Base-by-base conservation (phyloP, 352 stramenopile genomes). In the Phytophthora melonis region DNA sequence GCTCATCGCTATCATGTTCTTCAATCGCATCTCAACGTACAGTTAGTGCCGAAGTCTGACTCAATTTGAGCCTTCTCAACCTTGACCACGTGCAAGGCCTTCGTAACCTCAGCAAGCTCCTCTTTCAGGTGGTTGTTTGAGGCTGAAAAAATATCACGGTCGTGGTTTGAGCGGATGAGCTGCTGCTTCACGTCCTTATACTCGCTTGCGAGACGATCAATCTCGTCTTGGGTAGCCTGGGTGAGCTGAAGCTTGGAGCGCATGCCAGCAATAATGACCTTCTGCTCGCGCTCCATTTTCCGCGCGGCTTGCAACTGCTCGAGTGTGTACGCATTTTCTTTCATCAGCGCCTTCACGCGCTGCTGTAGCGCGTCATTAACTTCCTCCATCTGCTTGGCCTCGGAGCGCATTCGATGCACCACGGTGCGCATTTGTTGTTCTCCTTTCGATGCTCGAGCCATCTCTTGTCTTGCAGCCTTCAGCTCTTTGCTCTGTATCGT, bases 81-180 rank as follows among this genome's bases (percentile, higher is more conserved):
- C 63, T 90, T 88, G 13, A 81, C 70, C 32, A 86, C 70, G 23
- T 92, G 87, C 27, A 94, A 68, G 25, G 81, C 77, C 68, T 88
- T 90, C n/a, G 74, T 87, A 36, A 93, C 82, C 62, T 93, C 75
- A 13, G 74, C 75, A 19, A 93, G 72, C 55, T 92, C 84, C 58
- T 94, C 86, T n/a, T 91, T 93, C 10, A 92, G 64, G 63, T 91
- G 82, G 63, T 91, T 91, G 58, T 93, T 93, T 0, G 84, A 90
- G 5, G 85, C 86, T n/a, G 83, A 92, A 27, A 91, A 91, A 36
- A 92, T 90, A 55, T 93, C 83, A 49, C 86, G 84, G 53, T 94
- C 86, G 63, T 94, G 83, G 67, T 91, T 90, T 5, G 84, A 90
- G 5, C 79, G 79, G 18, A 90, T 74, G 21, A 94, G 82, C 32